Conservation (phyloP, 2,329 filamentous ascomycete genomes). For the Paramyrothecium roridum region DNA sequence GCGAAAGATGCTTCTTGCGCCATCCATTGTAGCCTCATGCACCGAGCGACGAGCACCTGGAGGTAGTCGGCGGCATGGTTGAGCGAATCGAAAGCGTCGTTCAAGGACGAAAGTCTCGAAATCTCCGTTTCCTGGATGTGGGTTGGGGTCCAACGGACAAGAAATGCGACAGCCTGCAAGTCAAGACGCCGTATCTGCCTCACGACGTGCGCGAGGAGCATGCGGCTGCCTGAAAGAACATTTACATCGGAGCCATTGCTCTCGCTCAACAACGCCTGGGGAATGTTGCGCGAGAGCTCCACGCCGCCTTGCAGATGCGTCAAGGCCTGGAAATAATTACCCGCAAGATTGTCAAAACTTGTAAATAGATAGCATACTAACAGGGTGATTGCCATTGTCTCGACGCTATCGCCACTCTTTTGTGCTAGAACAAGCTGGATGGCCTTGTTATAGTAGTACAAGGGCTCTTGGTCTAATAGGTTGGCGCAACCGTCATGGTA, state of each 20-base stretch:
- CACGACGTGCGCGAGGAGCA: constrained; percentile 23
- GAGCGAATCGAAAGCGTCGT: constrained; percentile 20
- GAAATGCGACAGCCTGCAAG: constrained; percentile 28
- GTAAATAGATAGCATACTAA: constrained; percentile 35
- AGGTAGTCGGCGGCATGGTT: constrained; percentile 28
- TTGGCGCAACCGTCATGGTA: constrained; percentile 14
- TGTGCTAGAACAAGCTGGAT: constrained; percentile 25
- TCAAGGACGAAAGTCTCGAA: constrained; percentile 7
- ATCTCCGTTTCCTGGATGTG: constrained; percentile 17
- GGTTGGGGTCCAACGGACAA: constrained; percentile 28
- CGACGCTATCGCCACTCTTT: constrained; percentile 12
- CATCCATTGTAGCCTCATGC: constrained; percentile 23
- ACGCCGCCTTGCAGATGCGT: constrained; percentile 32
- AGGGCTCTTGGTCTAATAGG: constrained; percentile 14
- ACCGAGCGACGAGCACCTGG: constrained; percentile 21
- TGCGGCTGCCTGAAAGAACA: constrained; percentile 10
- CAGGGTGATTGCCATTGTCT: constrained; percentile 27
- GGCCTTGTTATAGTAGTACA: constrained; percentile 24
- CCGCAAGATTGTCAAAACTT: constrained; percentile 32
- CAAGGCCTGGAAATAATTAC: constrained; percentile 28
- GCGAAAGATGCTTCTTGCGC: constrained; percentile 13
- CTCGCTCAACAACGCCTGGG: constrained; percentile 5
- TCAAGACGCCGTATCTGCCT: constrained; percentile 32
- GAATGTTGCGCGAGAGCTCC: constrained; percentile 21
- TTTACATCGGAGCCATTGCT: constrained; percentile 6